Percentiles rank a stretch among this genome's conserved stretches.
These are phyloP conservation scores for Ammopiptanthus mongolicus DNA, from an alignment of 306 rosid genomes.

Conservation along the genomic window DNA sequence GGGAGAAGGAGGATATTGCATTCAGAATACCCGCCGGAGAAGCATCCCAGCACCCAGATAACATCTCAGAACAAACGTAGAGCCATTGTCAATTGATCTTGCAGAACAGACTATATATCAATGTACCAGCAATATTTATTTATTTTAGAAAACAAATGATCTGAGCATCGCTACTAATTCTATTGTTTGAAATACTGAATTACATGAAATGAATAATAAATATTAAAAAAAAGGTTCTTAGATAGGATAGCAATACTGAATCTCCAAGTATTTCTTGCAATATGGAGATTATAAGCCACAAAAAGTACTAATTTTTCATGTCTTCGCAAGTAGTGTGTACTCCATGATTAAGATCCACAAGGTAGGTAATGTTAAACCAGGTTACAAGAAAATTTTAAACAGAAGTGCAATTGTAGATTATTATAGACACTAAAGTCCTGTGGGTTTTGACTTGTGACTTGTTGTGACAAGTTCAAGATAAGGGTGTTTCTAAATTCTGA, in stretches of 20 bases:
- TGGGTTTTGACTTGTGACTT: background rate
- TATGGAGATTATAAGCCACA: background rate
- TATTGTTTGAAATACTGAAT: background rate
- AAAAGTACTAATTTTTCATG: background rate
- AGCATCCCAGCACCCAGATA: too few species aligned
- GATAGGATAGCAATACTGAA: background rate
- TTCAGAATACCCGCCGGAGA: too few species aligned
- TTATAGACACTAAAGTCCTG: background rate
- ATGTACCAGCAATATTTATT: background rate
- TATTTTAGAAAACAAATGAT: background rate
- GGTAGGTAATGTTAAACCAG: background rate
- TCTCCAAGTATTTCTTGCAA: background rate
- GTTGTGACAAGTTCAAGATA: background rate
- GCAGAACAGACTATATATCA: background rate
- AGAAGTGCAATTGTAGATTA: background rate
- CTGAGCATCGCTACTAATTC: background rate
- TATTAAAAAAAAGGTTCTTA: background rate
- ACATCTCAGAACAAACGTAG: background rate
- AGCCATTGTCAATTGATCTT: constrained; percentile 10
- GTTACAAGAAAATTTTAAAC: background rate
- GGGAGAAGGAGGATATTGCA: too few species aligned
- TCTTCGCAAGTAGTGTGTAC: background rate
- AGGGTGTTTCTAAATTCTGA: background rate
- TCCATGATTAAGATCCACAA: constrained; percentile 1
- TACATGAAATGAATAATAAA: background rate